These are phyloP conservation scores for Cyberlindnera mississippiensis DNA, from an alignment of 805 yeast species.

Conservation along the genomic window DNA sequence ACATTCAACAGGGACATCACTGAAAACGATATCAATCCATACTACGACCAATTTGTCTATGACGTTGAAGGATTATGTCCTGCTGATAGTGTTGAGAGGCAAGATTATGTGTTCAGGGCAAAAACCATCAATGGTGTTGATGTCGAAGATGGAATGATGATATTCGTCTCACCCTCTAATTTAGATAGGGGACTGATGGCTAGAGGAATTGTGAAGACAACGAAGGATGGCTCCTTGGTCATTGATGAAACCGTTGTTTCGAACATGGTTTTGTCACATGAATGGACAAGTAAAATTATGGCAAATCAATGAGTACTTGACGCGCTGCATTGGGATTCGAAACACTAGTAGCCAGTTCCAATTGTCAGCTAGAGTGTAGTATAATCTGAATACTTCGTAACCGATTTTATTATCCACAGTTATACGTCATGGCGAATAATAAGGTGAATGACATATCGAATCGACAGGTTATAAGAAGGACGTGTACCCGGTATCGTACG, in stretches of 20 bases:
- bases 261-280: slow-evolving; percentile 11
- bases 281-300: too few relatives aligned
- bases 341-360: too few relatives aligned
- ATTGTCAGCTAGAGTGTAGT: too few relatives aligned
- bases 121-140: slow-evolving; percentile 22
- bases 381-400: too few relatives aligned
- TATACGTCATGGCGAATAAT: too few relatives aligned
- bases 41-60: slow-evolving; percentile 5
- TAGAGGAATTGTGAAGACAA: slow-evolving; percentile 5
- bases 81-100: slow-evolving; percentile 10
- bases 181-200: not conserved
- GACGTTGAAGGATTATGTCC: slow-evolving; percentile 12
- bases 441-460: too few relatives aligned
- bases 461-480: too few relatives aligned
- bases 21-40: not conserved
- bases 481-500: too few relatives aligned
- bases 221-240: slow-evolving; percentile 5
- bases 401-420: too few relatives aligned
- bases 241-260: slow-evolving; percentile 12
- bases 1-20: slow-evolving; percentile 27
- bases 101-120: slow-evolving; percentile 19
- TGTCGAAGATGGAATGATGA: slow-evolving; percentile 6
- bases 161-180: slow-evolving; percentile 12
- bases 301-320: too few relatives aligned
- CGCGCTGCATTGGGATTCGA: too few relatives aligned